These are phyloP conservation scores for Talaromyces piceae DNA, from an alignment of 2,329 filamentous ascomycete genomes.

Conservation along the genomic window DNA sequence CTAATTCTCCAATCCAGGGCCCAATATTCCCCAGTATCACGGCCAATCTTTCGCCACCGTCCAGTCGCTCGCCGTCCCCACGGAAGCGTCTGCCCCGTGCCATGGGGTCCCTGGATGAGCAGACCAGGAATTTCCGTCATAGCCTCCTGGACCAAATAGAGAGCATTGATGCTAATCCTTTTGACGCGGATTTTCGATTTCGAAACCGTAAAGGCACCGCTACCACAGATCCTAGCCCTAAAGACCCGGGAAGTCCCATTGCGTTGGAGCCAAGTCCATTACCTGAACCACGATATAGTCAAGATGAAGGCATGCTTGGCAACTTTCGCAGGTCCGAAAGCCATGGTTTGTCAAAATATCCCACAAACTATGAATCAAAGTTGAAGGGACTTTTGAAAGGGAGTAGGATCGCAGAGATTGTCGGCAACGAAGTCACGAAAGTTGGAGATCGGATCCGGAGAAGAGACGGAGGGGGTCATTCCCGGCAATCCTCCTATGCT, in stretches of 20 bases:
- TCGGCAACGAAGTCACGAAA: constrained; percentile 58
- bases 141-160: constrained; percentile 31
- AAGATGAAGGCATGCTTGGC: constrained; percentile 16
- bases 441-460: constrained; percentile 55
- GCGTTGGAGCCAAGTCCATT: constrained; percentile 23
- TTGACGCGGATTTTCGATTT: constrained; percentile 14
- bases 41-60: constrained; percentile 55
- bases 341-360: constrained; percentile 21
- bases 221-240: constrained; percentile 10
- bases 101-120: constrained; percentile 32
- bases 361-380: constrained; percentile 41
- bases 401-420: constrained; percentile 63
- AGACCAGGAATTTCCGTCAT: constrained; percentile 31
- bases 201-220: constrained; percentile 9
- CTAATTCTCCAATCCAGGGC: constrained; percentile 30
- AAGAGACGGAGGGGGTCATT: constrained; percentile 44
- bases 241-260: constrained; percentile 12
- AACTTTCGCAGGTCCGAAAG: constrained; percentile 20
- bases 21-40: constrained; percentile 52
- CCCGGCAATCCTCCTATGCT: constrained; percentile 36
- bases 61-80: constrained; percentile 59
- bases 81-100: constrained; percentile 45
- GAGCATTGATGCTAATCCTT: constrained; percentile 15
- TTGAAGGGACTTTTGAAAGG: constrained; percentile 72
- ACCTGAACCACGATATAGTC: constrained; percentile 16